phyloP scores from a whole-genome alignment of 495 filamentous ascomycete genomes.

The Daldinia caldariorum region DNA sequence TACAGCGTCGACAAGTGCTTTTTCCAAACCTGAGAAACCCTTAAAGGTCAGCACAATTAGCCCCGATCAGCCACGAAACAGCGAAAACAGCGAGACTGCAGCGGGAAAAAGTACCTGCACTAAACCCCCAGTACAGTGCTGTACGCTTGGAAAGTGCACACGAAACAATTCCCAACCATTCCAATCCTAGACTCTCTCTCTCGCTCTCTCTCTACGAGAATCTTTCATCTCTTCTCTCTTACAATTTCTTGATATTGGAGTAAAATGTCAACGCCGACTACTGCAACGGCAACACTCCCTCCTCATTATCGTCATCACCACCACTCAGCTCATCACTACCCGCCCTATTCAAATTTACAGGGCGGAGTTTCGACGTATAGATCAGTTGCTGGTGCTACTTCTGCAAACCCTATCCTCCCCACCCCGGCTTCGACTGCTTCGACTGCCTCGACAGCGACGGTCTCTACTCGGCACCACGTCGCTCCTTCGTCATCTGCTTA shows the following conservation, averaged over 20 bases:
- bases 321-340: constrained; percentile 73
- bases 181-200: constrained; percentile 15
- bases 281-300: constrained; percentile 78
- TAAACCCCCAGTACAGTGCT: background rate
- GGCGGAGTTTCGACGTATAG: constrained; percentile 61
- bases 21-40: background rate
- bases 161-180: constrained; percentile 36
- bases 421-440: constrained; percentile 62
- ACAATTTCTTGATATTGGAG: constrained; percentile 29
- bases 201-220: background rate
- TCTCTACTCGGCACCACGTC: constrained; percentile 53
- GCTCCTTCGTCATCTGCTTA: constrained; percentile 49
- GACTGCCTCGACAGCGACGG: constrained; percentile 60
- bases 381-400: constrained; percentile 43
- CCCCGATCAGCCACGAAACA: background rate
- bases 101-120: background rate
- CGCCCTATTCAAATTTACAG: constrained; percentile 51
- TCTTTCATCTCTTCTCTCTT: constrained; percentile 34
- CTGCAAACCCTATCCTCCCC: constrained; percentile 60
- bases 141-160: constrained; percentile 34
- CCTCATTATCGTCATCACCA: constrained; percentile 69
- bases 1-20: constrained; percentile 2
- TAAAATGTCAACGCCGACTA: constrained; percentile 86
- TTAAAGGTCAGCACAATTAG: constrained; percentile 16
- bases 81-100: background rate